Conservation (phyloP, 2,329 filamentous ascomycete species). For the Botrytis porri region DNA sequence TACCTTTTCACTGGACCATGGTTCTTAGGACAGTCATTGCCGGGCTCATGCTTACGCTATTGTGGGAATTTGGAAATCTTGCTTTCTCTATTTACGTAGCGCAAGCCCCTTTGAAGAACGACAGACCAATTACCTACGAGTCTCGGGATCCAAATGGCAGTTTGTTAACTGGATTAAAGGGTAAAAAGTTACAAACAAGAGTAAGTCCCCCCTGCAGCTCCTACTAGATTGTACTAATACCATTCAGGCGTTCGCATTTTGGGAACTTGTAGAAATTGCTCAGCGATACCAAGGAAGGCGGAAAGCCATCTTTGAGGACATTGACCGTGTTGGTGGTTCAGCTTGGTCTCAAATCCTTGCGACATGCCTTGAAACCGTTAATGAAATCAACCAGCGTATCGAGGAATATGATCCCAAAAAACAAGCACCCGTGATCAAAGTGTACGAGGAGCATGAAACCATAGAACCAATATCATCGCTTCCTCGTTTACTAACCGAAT, state of each 20-base stretch:
- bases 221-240: constrained; percentile 24
- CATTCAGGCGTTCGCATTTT: constrained; percentile 75
- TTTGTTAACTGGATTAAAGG: constrained; percentile 76
- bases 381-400: constrained; percentile 65
- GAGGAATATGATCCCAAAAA: constrained; percentile 48
- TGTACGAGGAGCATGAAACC: constrained; percentile 30
- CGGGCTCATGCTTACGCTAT: constrained; percentile 62
- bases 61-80: constrained; percentile 76
- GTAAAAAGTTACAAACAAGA: constrained; percentile 74
- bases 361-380: constrained; percentile 67
- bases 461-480: constrained; percentile 26
- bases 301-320: constrained; percentile 79
- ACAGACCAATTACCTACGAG: constrained; percentile 76
- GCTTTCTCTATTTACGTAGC: constrained; percentile 79
- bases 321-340: constrained; percentile 75
- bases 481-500: constrained; percentile 31
- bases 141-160: constrained; percentile 91
- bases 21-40: constrained; percentile 56
- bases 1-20: constrained; percentile 56
- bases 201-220: constrained; percentile 44
- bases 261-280: constrained; percentile 82
- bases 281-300: constrained; percentile 68
- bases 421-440: constrained; percentile 36
- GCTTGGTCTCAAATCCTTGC: constrained; percentile 77
- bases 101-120: constrained; percentile 78